Base-by-base conservation (phyloP, 192 early-diverging fungal genomes). In the Phycomyces blakesleeanus region DNA sequence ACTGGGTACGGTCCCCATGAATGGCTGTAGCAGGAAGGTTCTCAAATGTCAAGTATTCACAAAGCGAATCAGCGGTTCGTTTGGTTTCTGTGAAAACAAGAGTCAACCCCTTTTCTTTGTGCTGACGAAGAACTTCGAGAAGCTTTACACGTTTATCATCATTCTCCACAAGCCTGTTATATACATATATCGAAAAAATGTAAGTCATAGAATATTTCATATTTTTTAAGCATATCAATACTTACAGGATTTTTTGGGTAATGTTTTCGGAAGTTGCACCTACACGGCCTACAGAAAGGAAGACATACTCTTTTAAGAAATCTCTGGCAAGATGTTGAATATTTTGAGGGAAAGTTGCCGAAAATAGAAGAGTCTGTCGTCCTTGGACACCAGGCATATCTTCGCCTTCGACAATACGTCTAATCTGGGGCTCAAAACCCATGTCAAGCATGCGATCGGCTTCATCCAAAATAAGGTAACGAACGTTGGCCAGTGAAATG, bases 381-480 rank as follows among this genome's bases (percentile, higher is more conserved):
- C 97, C 93, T 14, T 22, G n/a, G 22, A 59, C 38, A 52, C 29
- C 27, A 37, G 95, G 96, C 6, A 94, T 86, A 73, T 96, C 96
- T 78, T 93, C 92, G 18, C 61, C 55, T 55, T 95, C 93, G 10
- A 99, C 94, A 69, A 98, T 97, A 70, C 91, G 91, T 60, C 95
- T 88, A 72, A 98, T 95, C 76, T 98, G 95, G 49, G 93, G 93
- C 77, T 98, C 96, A 72, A 97, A 98, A 57, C 96, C 95, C 95
- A 98, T 97, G 69, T 98, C 96, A 67, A 98, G 78, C 96, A 97
- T 97, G 50, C 94, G 88, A 75, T 98, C 96, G 12, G 96, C 96
- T 75, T 98, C 96, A 82, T 98, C 96, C 63, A 99, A 81, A 26
- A 99, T 96, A 21, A 99, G 79, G 63, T 97, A 97, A 2, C 93